A percentile compares a stretch with the other conserved stretches of the same genome.
Evolutionary conservation across 2,329 filamentous ascomycete species (phyloP).

Genomic region (Diaporthe citrichinensis): DNA sequence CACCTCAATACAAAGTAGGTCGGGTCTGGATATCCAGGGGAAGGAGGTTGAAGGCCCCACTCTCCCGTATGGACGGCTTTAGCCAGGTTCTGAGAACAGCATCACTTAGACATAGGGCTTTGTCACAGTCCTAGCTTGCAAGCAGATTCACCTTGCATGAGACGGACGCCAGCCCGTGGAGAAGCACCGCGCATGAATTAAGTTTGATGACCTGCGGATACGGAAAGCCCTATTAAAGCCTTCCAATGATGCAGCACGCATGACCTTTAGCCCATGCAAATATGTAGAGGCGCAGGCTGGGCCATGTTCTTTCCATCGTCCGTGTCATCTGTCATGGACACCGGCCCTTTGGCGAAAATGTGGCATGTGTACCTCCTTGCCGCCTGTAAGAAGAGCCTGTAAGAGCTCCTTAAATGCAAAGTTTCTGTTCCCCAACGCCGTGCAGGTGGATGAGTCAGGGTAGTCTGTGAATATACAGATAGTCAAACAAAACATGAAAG

Average conservation of each 20-base stretch:
- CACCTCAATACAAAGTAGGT: no score
- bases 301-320: background rate
- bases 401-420: conserved; percentile 3
- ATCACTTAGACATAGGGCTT: background rate
- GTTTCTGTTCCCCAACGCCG: conserved; percentile 31
- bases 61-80: no score
- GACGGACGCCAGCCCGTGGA: background rate
- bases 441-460: conserved; percentile 25
- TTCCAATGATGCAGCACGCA: background rate
- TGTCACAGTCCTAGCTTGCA: background rate
- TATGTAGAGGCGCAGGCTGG: background rate
- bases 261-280: background rate
- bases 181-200: conserved; percentile 13
- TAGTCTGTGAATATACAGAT: conserved; percentile 16
- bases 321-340: background rate
- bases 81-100: background rate
- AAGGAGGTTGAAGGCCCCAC: no score
- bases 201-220: conserved; percentile 7
- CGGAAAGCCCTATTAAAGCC: background rate
- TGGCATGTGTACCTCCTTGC: background rate
- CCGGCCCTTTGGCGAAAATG: background rate
- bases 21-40: no score
- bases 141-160: background rate
- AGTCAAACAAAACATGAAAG: conserved; percentile 19
- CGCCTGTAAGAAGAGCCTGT: background rate